Evolutionary conservation across 1,139 yeast species (phyloP), one percentile per base, ranked within the genome.

Genomic region (Hyphopichia burtonii): DNA sequence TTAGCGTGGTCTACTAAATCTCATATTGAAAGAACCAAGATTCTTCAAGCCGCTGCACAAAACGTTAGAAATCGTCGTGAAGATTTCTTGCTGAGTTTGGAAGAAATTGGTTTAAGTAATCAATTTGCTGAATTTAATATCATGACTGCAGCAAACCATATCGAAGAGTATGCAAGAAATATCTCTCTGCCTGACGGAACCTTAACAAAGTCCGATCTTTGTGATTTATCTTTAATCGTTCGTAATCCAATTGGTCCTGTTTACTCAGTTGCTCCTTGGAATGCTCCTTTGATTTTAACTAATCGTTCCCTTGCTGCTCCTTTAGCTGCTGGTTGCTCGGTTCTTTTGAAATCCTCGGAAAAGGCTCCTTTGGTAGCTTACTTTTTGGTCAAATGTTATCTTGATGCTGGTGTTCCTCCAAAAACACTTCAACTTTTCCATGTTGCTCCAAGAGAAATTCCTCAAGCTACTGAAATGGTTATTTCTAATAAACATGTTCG

Each of bases 251-350:
- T 71, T 17, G 79, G 80, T 1, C 72, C 77, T 1, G 74, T 74
- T 0, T 52, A 73, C 33, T 59, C 77, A 10, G 66, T 74, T 2
- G 58, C 77, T 4, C 73, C 79, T 1, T 74, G 78, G 79, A 74
- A 74, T 55, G 78, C 77, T 0, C 78, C 80, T 1, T 66, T 66
- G 1, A 56, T 75, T 25, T 59, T 75, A 36, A 57, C 65, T 7
- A 58, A 62, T 12, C 55, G 78, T 43, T 58, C 75, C 2, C 59
- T 74, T 3, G 49, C 60, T 17, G 73, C 74, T 4, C 79, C 79
- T 2, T 55, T 74, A 40, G 70, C 73, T 25, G 78, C 79, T n/a
- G 79, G 79, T 1, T 73, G 78, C 48, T 71, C 78, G 0, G 78
- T 74, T n/a, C 52, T 74, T 14, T 46, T 64, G 34, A 72, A 72